Evolutionary conservation across 208 protist genomes (phyloP).

Genomic region (Tritrichomonas foetus): DNA sequence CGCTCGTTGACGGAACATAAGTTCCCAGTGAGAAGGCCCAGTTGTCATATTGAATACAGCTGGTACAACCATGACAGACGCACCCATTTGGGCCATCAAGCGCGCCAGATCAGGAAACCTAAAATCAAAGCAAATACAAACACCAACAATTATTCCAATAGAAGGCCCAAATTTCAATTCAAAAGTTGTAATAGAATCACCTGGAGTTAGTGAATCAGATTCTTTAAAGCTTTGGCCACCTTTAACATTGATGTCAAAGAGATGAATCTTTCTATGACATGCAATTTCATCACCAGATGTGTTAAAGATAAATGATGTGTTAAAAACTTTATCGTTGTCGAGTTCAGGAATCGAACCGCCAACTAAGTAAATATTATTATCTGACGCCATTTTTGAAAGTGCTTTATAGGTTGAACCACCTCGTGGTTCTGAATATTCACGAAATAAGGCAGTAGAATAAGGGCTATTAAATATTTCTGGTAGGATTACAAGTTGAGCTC

Average conservation of each 20-base stretch:
- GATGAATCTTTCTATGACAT: slow-evolving; percentile 35
- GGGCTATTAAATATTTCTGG: slow-evolving; percentile 39
- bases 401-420: background rate
- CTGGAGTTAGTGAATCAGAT: slow-evolving; percentile 78
- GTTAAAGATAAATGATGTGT: slow-evolving; percentile 35
- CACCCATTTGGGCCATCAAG: slow-evolving; percentile 60
- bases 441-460: background rate
- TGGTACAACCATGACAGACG: slow-evolving; percentile 81
- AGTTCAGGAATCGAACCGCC: slow-evolving; percentile 33
- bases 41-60: slow-evolving; percentile 96
- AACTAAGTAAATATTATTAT: background rate
- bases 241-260: slow-evolving; percentile 34
- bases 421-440: slow-evolving; percentile 13
- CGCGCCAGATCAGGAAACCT: slow-evolving; percentile 83
- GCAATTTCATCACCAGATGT: background rate
- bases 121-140: slow-evolving; percentile 97
- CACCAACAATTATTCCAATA: slow-evolving; percentile 66
- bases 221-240: slow-evolving; percentile 68
- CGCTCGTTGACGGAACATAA: slow-evolving; percentile 68
- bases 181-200: slow-evolving; percentile 63
- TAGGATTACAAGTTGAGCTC: slow-evolving; percentile 11
- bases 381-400: background rate
- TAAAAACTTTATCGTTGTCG: background rate
- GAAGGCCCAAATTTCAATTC: too few relatives aligned
- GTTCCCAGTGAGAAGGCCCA: slow-evolving; percentile 91